Conservation (phyloP, 1,139 yeast species). For the Neolecta irregularis region DNA sequence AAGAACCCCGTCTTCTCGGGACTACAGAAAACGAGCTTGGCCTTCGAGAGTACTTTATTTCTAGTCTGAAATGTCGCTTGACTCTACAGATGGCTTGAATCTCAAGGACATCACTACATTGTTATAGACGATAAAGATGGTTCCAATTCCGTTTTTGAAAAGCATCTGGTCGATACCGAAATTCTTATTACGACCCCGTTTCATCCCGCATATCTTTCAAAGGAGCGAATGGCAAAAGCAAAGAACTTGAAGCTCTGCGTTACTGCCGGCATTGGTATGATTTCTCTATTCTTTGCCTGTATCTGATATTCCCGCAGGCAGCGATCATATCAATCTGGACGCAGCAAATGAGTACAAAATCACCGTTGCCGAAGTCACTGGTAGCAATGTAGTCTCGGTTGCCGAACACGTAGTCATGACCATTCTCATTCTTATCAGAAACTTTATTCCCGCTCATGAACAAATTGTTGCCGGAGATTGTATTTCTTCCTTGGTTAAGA, state of each 20-base stretch:
- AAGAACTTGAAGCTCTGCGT: conserved; percentile 56
- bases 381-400: conserved; percentile 64
- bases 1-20: conserved; percentile 50
- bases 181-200: conserved; percentile 70
- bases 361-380: conserved; percentile 66
- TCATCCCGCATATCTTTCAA: conserved; percentile 64
- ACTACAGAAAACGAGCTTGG: conserved; percentile 67
- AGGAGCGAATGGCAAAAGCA: conserved; percentile 52
- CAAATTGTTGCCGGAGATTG: conserved; percentile 47
- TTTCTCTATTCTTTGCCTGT: no score
- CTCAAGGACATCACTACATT: conserved; percentile 51
- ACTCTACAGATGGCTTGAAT: conserved; percentile 46
- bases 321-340: conserved; percentile 62
- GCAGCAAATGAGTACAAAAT: conserved; percentile 52
- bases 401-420: conserved; percentile 74
- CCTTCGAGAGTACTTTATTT: no score
- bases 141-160: conserved; percentile 42
- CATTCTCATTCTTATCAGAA: conserved; percentile 49
- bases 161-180: conserved; percentile 49
- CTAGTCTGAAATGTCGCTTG: no score
- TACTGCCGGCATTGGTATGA: conserved; percentile 84
- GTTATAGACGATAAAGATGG: conserved; percentile 61
- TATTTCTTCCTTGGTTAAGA: no score
- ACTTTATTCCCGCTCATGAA: conserved; percentile 65
- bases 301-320: no score